Percentiles rank a stretch among this genome's conserved stretches.
Evolutionary conservation across 2,329 filamentous ascomycete genomes (phyloP).

Genomic region (Aspergillus luchuensis): DNA sequence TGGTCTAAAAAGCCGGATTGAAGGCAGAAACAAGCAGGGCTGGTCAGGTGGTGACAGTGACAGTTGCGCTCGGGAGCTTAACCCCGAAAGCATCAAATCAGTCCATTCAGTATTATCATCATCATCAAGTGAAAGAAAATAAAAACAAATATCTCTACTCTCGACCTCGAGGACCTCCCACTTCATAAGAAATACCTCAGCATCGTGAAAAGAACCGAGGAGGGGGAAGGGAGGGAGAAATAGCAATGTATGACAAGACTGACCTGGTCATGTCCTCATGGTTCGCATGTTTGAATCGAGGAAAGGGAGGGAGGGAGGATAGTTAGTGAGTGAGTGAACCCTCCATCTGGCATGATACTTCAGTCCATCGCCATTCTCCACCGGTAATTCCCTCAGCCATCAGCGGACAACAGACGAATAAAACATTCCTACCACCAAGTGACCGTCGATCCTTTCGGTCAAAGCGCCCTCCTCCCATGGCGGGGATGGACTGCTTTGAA

Average conservation of each 20-base stretch:
- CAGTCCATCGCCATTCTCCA: background rate
- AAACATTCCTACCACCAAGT: background rate
- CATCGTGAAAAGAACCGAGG: background rate
- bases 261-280: background rate
- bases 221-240: background rate
- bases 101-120: background rate
- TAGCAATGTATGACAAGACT: background rate
- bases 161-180: too few relatives aligned
- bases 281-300: too few relatives aligned
- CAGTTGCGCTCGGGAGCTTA: background rate
- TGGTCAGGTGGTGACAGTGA: background rate
- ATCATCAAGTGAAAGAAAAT: too few relatives aligned
- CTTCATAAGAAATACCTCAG: slow-evolving; percentile 1
- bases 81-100: background rate
- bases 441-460: background rate
- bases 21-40: background rate
- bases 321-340: too few relatives aligned
- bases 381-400: background rate
- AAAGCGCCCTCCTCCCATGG: background rate
- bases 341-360: background rate
- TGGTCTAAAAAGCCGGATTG: background rate
- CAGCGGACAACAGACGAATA: background rate
- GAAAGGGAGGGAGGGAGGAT: too few relatives aligned
- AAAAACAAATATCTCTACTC: too few relatives aligned
- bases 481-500: background rate